These are phyloP conservation scores for Penicillium fimorum DNA, from an alignment of 495 filamentous ascomycete species.

Conservation along the genomic window DNA sequence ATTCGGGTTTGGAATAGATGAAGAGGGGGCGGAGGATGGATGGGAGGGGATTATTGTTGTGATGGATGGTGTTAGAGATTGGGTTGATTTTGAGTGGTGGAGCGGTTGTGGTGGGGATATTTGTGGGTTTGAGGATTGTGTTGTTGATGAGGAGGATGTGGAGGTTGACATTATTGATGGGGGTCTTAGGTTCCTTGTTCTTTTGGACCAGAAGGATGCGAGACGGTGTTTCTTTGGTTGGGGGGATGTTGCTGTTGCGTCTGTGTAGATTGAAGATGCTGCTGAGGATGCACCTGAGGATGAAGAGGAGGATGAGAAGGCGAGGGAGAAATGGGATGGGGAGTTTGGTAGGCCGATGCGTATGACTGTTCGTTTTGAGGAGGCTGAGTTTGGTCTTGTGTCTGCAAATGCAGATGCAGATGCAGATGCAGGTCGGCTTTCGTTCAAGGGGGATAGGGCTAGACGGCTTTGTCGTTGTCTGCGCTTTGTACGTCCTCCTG, in stretches of 20 bases:
- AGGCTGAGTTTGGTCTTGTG: slow-evolving; percentile 34
- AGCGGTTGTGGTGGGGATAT: slow-evolving; percentile 19
- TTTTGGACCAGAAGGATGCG: slow-evolving; percentile 25
- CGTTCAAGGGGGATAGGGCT: slow-evolving; percentile 24
- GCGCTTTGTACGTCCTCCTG: slow-evolving; percentile 49
- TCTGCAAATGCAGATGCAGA: slow-evolving; percentile 26
- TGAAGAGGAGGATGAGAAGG: slow-evolving; percentile 39
- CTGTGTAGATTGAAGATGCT: slow-evolving; percentile 11
- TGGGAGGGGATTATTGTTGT: slow-evolving; percentile 4
- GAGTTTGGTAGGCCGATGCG: slow-evolving; percentile 37
- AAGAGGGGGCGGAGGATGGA: slow-evolving; percentile 5
- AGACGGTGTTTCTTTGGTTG: slow-evolving; percentile 7
- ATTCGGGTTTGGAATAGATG: slow-evolving; percentile 1
- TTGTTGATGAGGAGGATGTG: slow-evolving; percentile 29
- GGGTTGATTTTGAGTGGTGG: slow-evolving; percentile 15
- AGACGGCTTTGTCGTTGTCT: slow-evolving; percentile 26
- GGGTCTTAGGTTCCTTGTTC: slow-evolving; percentile 23
- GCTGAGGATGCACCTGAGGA: slow-evolving; percentile 23
- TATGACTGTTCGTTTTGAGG: slow-evolving; percentile 43
- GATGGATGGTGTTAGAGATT: slow-evolving; percentile 1
- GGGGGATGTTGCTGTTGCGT: not conserved
- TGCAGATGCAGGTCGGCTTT: slow-evolving; percentile 25
- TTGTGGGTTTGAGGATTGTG: slow-evolving; percentile 22
- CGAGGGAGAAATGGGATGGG: slow-evolving; percentile 37
- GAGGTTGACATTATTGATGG: slow-evolving; percentile 39